Base-by-base conservation (phyloP, 2,329 filamentous ascomycete species). In the Ascochyta viciae-villosae region DNA sequence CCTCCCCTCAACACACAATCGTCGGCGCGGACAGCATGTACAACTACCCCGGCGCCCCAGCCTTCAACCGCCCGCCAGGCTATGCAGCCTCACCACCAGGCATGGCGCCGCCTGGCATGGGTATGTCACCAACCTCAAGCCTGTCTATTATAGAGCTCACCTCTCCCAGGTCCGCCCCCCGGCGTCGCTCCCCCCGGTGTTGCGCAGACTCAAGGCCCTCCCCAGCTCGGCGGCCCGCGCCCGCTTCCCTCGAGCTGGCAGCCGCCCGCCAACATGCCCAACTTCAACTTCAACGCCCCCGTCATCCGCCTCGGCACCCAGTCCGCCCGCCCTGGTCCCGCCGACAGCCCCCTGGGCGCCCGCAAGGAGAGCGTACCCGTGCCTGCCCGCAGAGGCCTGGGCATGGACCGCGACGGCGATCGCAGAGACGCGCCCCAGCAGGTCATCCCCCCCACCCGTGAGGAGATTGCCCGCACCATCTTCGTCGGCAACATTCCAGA, bases 221-320 rank as follows among this genome's bases (percentile, higher is more conserved):
- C 88, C 68, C 89, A 91, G 81, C 85, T 90, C 80, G 90, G 88
- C 80, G 88, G 90, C 81, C 90, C 90, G 74, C 90, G 85, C 76
- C 88, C 87, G 70, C 87, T 96, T 62, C 92, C 91, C 60, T 81
- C 88, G 56, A 91, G 87, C 76, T 97, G 96, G 78, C 91, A 96
- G 80, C 87, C 92, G 44, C 93, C 94, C 9, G 82, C 90, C 46
- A 96, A 95, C 73, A 91, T 97, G 84, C 92, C 94, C 47, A 96
- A 96, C 75, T 96, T 99, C 82, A 97, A 99, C 81, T 96, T 98
- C 81, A 96, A 91, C 71, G 95, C 95, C 33, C 93, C 94, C 53
- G 92, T 98, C 57, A 98, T 99, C 72, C 90, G 95, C 51, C 85
- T 99, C 41, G 95, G 94, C 38, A 94, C 92, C 1, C 85, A 88